Percentiles rank a stretch among this genome's conserved stretches.
These are phyloP conservation scores for Pythium myriotylum DNA, from an alignment of 352 stramenopile species.

Conservation along the genomic window DNA sequence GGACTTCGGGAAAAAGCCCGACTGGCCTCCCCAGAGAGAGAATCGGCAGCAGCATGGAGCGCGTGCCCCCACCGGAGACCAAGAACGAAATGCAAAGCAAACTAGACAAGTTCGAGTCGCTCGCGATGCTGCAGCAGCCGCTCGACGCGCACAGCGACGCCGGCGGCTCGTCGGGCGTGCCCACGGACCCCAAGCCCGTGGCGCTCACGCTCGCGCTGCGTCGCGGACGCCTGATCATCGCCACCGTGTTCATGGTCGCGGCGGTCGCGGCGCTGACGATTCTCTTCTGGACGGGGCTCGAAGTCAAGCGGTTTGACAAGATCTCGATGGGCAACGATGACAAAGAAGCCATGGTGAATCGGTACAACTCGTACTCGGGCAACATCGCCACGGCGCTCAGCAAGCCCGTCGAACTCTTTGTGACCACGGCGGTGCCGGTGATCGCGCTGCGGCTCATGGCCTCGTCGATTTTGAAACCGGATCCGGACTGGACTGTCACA, in stretches of 20 bases:
- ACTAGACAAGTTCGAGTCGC: slow-evolving; percentile 6
- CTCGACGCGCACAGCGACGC: neutral
- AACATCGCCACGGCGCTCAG: slow-evolving; percentile 3
- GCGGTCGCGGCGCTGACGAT: slow-evolving; percentile 10
- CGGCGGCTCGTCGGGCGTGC: neutral
- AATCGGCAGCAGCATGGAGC: too few species aligned
- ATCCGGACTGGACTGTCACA: neutral
- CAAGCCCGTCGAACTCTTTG: slow-evolving; percentile 6
- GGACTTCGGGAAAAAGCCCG: too few species aligned
- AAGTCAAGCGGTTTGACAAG: slow-evolving; percentile 13
- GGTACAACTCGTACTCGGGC: slow-evolving; percentile 19
- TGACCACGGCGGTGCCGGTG: slow-evolving; percentile 1
- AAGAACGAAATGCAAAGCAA: neutral
- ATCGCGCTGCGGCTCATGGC: slow-evolving; percentile 10
- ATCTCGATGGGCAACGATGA: neutral
- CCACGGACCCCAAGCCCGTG: neutral
- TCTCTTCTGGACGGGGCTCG: slow-evolving; percentile 9
- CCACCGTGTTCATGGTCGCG: slow-evolving; percentile 2
- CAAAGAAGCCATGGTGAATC: slow-evolving; percentile 19
- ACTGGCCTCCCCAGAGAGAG: too few species aligned
- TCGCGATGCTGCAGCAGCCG: slow-evolving; percentile 4
- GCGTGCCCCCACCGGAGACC: too few species aligned
- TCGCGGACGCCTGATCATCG: neutral
- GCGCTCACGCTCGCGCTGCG: slow-evolving; percentile 5
- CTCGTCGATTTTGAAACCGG: neutral